A percentile compares a stretch with the other conserved stretches of the same genome.
These are phyloP conservation scores for Nicotiana rustica DNA, from an alignment of 305 asterid genomes.

Conservation along the genomic window DNA sequence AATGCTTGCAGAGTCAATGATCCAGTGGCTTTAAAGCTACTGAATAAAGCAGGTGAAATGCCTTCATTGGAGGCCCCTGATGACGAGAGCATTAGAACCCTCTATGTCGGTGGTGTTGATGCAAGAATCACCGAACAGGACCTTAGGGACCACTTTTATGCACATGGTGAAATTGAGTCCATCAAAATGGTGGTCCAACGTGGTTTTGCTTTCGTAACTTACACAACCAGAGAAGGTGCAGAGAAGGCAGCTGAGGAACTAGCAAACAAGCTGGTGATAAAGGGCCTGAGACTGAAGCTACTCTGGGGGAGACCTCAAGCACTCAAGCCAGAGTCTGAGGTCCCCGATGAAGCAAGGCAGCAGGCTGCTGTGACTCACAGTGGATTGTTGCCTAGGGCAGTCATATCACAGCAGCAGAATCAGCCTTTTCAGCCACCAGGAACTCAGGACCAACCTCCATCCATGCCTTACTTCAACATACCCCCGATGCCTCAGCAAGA, in stretches of 20 bases:
- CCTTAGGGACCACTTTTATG: constrained; percentile 83
- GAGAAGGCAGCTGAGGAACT: constrained; percentile 97
- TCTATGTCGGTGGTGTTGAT: constrained; percentile 90
- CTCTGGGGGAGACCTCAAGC: constrained; percentile 92
- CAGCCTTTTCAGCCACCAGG: constrained; percentile 72
- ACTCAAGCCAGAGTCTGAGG: constrained; percentile 65
- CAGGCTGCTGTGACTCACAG: constrained; percentile 77
- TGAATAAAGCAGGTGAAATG: constrained; percentile 95
- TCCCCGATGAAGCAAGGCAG: constrained; percentile 68
- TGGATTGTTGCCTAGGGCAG: constrained; percentile 83
- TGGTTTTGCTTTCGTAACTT: constrained; percentile 91
- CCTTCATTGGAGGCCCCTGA: constrained; percentile 95
- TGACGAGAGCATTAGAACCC: constrained; percentile 90
- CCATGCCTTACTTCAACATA: constrained; percentile 84
- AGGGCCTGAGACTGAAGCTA: constrained; percentile 84
- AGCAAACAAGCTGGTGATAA: constrained; percentile 75
- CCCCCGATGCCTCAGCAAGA: constrained; percentile 58
- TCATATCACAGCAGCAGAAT: constrained; percentile 88
- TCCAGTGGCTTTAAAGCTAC: constrained; percentile 91
- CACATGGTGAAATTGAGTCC: constrained; percentile 95
- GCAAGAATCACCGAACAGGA: constrained; percentile 86
- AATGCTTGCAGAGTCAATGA: constrained; percentile 73
- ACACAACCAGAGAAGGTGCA: constrained; percentile 91
- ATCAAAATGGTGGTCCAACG: constrained; percentile 83
- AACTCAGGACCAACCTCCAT: constrained; percentile 61